Evolutionary conservation across 2,329 filamentous ascomycete species (phyloP).

Genomic region (Didymella exigua): DNA sequence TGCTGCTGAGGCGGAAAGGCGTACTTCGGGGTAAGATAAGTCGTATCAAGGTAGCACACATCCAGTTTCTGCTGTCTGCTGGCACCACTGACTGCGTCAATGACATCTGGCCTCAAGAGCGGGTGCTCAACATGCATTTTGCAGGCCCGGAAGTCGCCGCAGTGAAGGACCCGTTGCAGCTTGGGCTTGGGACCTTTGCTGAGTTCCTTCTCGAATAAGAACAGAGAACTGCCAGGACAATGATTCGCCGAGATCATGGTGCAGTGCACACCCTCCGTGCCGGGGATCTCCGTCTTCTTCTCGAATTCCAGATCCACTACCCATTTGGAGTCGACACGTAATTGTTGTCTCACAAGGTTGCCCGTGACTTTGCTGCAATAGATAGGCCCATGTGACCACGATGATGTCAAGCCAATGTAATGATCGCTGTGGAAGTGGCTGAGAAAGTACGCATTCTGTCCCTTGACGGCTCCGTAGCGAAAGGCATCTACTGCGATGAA

Average conservation of each 20-base stretch:
- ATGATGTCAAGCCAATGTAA: conserved; percentile 87
- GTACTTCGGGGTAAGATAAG: conserved; percentile 94
- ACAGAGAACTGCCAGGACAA: conserved; percentile 92
- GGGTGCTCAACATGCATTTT: conserved; percentile 82
- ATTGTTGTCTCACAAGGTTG: conserved; percentile 83
- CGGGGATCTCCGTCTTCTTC: conserved; percentile 75
- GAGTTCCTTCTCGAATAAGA: conserved; percentile 82
- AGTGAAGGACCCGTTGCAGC: conserved; percentile 84
- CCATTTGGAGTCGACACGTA: conserved; percentile 84
- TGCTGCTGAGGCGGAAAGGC: conserved; percentile 88
- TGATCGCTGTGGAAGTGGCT: conserved; percentile 99
- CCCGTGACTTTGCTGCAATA: conserved; percentile 94
- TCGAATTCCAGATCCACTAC: conserved; percentile 88
- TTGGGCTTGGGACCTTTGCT: conserved; percentile 65
- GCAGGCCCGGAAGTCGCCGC: conserved; percentile 93
- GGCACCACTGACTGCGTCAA: conserved; percentile 74
- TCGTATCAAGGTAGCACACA: conserved; percentile 95
- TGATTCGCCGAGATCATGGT: conserved; percentile 98
- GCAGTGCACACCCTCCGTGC: conserved; percentile 80
- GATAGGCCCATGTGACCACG: conserved; percentile 91
- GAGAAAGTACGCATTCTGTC: conserved; percentile 92
- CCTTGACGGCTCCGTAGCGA: conserved; percentile 89
- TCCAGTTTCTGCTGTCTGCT: conserved; percentile 84
- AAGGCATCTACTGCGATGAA: conserved; percentile 96
- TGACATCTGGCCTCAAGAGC: conserved; percentile 74